Evolutionary conservation across 83 land plant species (phyloP).

Genomic region (Picea engelmannii): DNA sequence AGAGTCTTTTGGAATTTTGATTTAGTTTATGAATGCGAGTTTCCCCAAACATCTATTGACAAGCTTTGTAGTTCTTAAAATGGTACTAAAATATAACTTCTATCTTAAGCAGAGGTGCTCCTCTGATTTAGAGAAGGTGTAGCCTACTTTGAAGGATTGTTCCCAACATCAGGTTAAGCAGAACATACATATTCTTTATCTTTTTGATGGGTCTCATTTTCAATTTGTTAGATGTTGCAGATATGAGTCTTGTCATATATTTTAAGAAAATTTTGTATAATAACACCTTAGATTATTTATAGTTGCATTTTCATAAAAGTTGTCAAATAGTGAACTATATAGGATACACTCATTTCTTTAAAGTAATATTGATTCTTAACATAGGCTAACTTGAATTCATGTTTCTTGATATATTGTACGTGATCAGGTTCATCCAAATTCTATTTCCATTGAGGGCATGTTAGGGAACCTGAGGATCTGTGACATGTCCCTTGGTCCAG

Average conservation of each 20-base stretch:
- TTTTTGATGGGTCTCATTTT: not conserved
- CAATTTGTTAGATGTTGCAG: not conserved
- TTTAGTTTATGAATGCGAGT: too few species aligned
- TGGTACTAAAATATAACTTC: not conserved
- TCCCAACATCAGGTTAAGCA: not conserved
- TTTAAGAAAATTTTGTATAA: not conserved
- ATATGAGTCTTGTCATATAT: not conserved
- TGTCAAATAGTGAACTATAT: not conserved
- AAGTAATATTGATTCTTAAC: not conserved
- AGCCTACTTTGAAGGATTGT: not conserved
- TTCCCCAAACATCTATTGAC: not conserved
- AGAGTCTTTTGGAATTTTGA: not conserved
- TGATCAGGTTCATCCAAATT: conserved; percentile 87
- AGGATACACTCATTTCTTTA: not conserved
- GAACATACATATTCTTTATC: not conserved
- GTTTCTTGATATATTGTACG: not conserved
- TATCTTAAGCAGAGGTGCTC: not conserved
- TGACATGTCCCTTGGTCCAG: conserved; percentile 82
- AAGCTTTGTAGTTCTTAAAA: not conserved
- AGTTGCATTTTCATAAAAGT: not conserved
- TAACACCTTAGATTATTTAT: not conserved
- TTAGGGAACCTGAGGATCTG: conserved; percentile 86
- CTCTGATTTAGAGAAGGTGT: not conserved
- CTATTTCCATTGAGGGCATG: conserved; percentile 80
- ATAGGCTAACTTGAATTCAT: not conserved